A percentile compares a stretch with the other conserved stretches of the same genome.
These are phyloP conservation scores for Rhizoclosmatium sp. DNA, from an alignment of 192 early-diverging fungal species.

Conservation along the genomic window DNA sequence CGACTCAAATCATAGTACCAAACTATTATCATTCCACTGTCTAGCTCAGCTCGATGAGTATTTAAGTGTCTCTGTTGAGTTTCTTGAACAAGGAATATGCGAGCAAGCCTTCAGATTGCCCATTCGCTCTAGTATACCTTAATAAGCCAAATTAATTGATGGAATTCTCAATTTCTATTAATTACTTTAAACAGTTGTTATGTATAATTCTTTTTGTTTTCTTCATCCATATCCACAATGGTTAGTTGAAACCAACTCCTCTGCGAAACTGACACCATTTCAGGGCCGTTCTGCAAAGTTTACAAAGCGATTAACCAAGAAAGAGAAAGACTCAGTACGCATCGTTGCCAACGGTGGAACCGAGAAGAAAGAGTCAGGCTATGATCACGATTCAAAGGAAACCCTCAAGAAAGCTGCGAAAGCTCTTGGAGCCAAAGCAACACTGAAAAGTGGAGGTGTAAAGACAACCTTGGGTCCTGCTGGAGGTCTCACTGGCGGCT, in stretches of 20 bases:
- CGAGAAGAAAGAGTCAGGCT: neutral
- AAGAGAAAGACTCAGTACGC: constrained; percentile 28
- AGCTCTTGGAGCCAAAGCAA: constrained; percentile 17
- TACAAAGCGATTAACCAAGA: constrained; percentile 26
- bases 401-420: constrained; percentile 21
- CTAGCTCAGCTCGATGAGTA: no score
- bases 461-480: constrained; percentile 25
- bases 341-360: constrained; percentile 3
- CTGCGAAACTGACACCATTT: neutral
- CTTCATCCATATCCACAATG: neutral
- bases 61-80: no score
- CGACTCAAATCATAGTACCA: no score
- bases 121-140: no score
- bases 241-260: neutral
- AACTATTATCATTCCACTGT: no score
- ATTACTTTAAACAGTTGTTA: neutral
- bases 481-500: neutral
- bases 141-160: no score
- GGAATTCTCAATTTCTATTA: no score
- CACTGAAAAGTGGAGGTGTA: neutral
- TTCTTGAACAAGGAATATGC: no score
- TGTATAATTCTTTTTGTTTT: neutral
- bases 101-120: no score
- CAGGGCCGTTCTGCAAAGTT: constrained; percentile 24
- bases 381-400: constrained; percentile 26